A percentile compares a stretch with the other conserved stretches of the same genome.
These are phyloP conservation scores for Alternaria viburni DNA, from an alignment of 2,329 filamentous ascomycete genomes.

Conservation along the genomic window DNA sequence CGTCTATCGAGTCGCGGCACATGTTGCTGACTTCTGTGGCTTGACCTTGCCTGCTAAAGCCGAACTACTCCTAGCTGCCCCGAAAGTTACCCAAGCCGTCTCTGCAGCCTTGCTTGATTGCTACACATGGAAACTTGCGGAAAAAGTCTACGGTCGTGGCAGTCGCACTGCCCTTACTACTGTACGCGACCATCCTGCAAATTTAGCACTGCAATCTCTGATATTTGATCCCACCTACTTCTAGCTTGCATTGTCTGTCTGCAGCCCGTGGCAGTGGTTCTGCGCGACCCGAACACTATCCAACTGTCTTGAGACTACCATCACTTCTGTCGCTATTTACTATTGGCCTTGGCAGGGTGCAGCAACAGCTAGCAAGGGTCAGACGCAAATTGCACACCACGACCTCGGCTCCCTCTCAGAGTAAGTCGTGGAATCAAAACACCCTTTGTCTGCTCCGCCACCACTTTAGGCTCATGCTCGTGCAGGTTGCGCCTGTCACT, in stretches of 20 bases:
- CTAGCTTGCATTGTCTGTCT: slow-evolving; percentile 72
- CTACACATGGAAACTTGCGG: slow-evolving; percentile 84
- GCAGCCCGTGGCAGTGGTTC: slow-evolving; percentile 96
- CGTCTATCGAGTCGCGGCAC: slow-evolving; percentile 70
- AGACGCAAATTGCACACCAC: slow-evolving; percentile 43
- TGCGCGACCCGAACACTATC: slow-evolving; percentile 92
- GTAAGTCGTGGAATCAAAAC: slow-evolving; percentile 29
- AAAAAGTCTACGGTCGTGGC: slow-evolving; percentile 71
- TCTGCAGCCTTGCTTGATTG: slow-evolving; percentile 82
- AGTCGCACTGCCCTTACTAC: slow-evolving; percentile 71
- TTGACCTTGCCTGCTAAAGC: slow-evolving; percentile 65
- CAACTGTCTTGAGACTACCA: slow-evolving; percentile 88
- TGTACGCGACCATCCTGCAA: slow-evolving; percentile 59
- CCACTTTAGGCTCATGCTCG: slow-evolving; percentile 27
- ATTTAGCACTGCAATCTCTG: slow-evolving; percentile 21
- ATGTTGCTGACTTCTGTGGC: slow-evolving; percentile 61
- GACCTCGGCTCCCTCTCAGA: slow-evolving; percentile 34
- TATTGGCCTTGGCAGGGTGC: slow-evolving; percentile 80
- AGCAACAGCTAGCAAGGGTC: slow-evolving; percentile 19
- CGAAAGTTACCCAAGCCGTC: slow-evolving; percentile 76
- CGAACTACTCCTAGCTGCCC: slow-evolving; percentile 72
- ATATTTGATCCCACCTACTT: slow-evolving; percentile 27
- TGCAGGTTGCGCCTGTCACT: slow-evolving; percentile 63
- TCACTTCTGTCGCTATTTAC: slow-evolving; percentile 80
- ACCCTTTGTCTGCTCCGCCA: slow-evolving; percentile 4